Base-by-base conservation (phyloP, 164 flowering plant genomes). In the Piper longum region DNA sequence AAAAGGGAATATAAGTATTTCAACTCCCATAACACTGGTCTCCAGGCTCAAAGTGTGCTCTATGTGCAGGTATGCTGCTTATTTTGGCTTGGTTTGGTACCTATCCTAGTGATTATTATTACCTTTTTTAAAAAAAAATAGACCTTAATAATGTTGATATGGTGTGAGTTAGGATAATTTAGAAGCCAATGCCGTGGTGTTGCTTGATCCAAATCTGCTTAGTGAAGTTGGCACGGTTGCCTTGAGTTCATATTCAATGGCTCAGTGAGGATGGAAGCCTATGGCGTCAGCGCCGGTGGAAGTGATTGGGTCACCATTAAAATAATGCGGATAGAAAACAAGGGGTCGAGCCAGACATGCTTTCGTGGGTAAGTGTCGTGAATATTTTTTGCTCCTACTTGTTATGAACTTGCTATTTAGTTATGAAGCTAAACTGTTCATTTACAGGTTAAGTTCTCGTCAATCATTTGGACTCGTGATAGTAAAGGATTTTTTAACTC, bases 141-240 rank as follows among this genome's bases (percentile, higher is more conserved):
- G 13, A 45, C 2, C 12, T 7, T 3, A 9, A 7, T 45, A 3
- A 7, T 9, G 12, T 45, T 45, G 52, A 45, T 55, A 42, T 56
- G 1, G n/a, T 57, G 26, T 17, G 36, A n/a, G 66, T 39, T 79
- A 93, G 97, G 89, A 91, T 79, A 79, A 86, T 71, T 76, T 91
- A 76, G 88, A 95, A 66, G 91, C 83, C 45, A 67, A 81, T 67
- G 73, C 96, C 8, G 88, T 87, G 80, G 85, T 89, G 68, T 76
- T 95, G 76, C 88, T 95, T 69, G 99, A 95, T 72, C 99, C 99
- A 1, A 95, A 95, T 75, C 69, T 73, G 12, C 81, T 95, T 7
- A 95, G 99, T 74, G 88, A 91, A 56, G 99, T 91, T 75, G 99
- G 99, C 60, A 95, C 96, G 3, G 95, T 91, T 7, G 71, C 99